Evolutionary conservation across 805 yeast species (phyloP), one percentile per base, ranked within the genome.

Genomic region (Henningerozyma blattae): DNA sequence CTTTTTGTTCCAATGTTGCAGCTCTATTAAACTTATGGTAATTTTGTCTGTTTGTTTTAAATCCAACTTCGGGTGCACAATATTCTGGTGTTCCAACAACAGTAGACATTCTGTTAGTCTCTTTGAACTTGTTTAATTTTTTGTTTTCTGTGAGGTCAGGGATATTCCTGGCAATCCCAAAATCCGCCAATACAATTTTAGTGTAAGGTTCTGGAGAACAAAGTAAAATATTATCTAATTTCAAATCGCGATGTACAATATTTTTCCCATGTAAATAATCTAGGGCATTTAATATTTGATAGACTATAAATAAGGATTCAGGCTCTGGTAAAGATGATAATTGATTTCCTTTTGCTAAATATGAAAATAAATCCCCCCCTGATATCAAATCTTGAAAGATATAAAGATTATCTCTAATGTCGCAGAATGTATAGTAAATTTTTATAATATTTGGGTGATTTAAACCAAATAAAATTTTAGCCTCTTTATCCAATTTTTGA

Each of bases 41-140:
- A 3, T 54, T 50, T 26, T 47, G 35, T 31, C 56, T 48, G 20
- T 54, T 50, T 8, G 50, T 48, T 30, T 54, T 61, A 34, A 71
- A 61, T 1, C 77, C 73, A 9, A 77, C 73, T 44, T 77, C 85
- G 0, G 86, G 86, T 1, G 86, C 85, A 37, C 76, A 67, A 45
- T 77, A 77, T 47, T 77, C 85, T 1, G 78, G 75, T 0, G 85
- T 77, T 3, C 78, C 78, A 1, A 70, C 76, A 0, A 69, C 59
- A 0, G 77, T 67, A 27, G 58, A 61, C 62, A 70, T 64, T 35
- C 74, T 52, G 36, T 58, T 46, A 18, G 38, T 53, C n/a, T n/a
- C n/a, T n/a, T n/a, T n/a, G n/a, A n/a, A n/a, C n/a, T n/a, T n/a
- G n/a, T 24, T 12, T 20, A 20, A 9, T 24, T 15, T 24, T n/a